Percentiles rank a stretch among this genome's conserved stretches.
These are phyloP conservation scores for Pleurotus platypus DNA, from an alignment of 768 basidiomycete species.

Conservation along the genomic window DNA sequence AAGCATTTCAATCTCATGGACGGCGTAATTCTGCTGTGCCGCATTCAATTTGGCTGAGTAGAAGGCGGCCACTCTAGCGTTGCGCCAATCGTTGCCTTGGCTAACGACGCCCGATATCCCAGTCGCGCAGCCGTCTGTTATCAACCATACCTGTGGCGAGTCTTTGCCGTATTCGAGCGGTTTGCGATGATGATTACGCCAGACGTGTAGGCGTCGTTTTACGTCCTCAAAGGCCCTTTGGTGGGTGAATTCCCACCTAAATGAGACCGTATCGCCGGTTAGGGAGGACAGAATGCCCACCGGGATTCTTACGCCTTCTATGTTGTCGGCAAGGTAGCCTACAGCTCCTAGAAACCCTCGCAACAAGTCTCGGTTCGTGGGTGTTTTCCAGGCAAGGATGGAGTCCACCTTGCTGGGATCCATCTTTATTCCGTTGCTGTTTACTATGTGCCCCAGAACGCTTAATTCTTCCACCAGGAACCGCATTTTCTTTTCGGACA, in stretches of 20 bases:
- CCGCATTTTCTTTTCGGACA: slow-evolving; percentile 22
- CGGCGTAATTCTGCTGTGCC: slow-evolving; percentile 25
- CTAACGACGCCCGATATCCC: slow-evolving; percentile 11
- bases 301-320: slow-evolving; percentile 18
- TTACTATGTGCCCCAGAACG: slow-evolving; percentile 21
- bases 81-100: slow-evolving; percentile 15
- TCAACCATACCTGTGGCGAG: slow-evolving; percentile 12
- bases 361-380: slow-evolving; percentile 20
- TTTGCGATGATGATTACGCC: slow-evolving; percentile 5
- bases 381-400: slow-evolving; percentile 22
- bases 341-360: slow-evolving; percentile 29
- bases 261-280: slow-evolving; percentile 10
- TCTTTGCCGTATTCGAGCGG: slow-evolving; percentile 11
- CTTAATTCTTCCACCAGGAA: slow-evolving; percentile 12
- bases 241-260: slow-evolving; percentile 9
- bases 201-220: slow-evolving; percentile 13
- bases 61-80: slow-evolving; percentile 21
- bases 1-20: slow-evolving; percentile 20
- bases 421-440: slow-evolving; percentile 21
- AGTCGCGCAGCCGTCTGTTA: slow-evolving; percentile 16
- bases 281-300: slow-evolving; percentile 20
- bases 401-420: slow-evolving; percentile 28
- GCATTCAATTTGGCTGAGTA: slow-evolving; percentile 19
- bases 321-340: slow-evolving; percentile 23
- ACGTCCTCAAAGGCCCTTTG: slow-evolving; percentile 21